These are phyloP conservation scores for Leavenworthia alabamica DNA, from an alignment of 345 rosid species.

Conservation along the genomic window DNA sequence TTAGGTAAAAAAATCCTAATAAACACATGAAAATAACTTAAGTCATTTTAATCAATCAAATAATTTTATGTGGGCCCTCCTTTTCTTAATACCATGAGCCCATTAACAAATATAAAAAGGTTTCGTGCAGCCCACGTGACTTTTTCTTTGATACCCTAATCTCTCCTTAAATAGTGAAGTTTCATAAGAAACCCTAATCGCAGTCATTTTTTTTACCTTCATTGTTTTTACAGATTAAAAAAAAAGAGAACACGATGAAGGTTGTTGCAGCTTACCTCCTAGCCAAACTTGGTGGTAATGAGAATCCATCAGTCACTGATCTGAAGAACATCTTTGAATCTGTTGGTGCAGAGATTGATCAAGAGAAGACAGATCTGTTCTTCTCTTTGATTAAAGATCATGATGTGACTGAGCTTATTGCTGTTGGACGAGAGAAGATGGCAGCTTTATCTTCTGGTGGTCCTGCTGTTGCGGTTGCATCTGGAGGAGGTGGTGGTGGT, in stretches of 20 bases:
- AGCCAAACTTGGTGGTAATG: slow-evolving; percentile 7
- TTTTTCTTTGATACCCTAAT: neutral
- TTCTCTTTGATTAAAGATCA: slow-evolving; percentile 47
- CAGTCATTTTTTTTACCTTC: slow-evolving; percentile 2
- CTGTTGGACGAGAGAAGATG: slow-evolving; percentile 65
- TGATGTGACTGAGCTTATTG: slow-evolving; percentile 56
- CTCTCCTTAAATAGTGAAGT: neutral
- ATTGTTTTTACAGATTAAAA: neutral
- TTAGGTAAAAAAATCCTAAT: too few relatives aligned
- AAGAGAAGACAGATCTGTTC: slow-evolving; percentile 47
- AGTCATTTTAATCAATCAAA: too few relatives aligned
- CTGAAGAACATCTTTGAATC: slow-evolving; percentile 25
- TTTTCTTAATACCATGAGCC: neutral
- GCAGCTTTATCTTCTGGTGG: slow-evolving; percentile 76
- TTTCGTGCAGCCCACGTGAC: slow-evolving; percentile 30
- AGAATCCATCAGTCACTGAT: slow-evolving; percentile 16
- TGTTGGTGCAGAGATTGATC: slow-evolving; percentile 62
- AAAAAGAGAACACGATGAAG: slow-evolving; percentile 13
- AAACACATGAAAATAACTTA: too few relatives aligned
- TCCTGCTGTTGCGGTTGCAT: slow-evolving; percentile 38
- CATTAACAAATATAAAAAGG: neutral
- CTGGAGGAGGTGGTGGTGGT: slow-evolving; percentile 36
- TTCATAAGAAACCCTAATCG: slow-evolving; percentile 16
- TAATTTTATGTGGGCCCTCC: neutral
- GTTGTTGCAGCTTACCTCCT: slow-evolving; percentile 22